A percentile compares a stretch with the other conserved stretches of the same genome.
Evolutionary conservation across 1,284 basidiomycete genomes (phyloP).

Genomic region (Phylloporus sp.): DNA sequence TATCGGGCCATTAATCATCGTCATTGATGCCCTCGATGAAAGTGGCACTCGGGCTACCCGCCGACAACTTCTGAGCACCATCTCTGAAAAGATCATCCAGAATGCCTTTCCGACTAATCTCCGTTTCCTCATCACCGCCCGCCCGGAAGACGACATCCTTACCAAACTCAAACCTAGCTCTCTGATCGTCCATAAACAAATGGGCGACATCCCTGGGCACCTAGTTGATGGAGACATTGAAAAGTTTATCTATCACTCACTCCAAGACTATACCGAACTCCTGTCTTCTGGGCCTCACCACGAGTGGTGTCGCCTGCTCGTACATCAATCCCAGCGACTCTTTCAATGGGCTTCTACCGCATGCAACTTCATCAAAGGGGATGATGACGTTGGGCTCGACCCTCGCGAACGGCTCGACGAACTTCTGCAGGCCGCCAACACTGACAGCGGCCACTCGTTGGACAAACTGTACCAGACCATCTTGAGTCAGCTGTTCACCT

Average conservation of each 20-base stretch:
- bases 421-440: neutral
- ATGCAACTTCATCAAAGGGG: no score
- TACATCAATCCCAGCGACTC: neutral
- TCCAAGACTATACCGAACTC: neutral
- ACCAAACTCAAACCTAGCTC: neutral
- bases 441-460: neutral
- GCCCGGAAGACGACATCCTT: neutral
- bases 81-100: neutral
- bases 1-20: conserved; percentile 1
- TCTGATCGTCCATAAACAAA: neutral
- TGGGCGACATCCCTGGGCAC: neutral
- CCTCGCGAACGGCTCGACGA: neutral
- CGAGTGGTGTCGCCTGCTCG: neutral
- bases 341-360: neutral
- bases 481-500: no score
- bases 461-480: neutral
- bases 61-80: neutral
- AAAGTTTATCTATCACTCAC: conserved; percentile 4
- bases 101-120: neutral
- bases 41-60: neutral
- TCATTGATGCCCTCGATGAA: conserved; percentile 16
- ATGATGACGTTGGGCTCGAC: neutral
- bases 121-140: neutral
- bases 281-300: neutral
- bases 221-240: neutral